Evolutionary conservation across 352 stramenopile species (phyloP).

Genomic region (Pythium scleroteichum): DNA sequence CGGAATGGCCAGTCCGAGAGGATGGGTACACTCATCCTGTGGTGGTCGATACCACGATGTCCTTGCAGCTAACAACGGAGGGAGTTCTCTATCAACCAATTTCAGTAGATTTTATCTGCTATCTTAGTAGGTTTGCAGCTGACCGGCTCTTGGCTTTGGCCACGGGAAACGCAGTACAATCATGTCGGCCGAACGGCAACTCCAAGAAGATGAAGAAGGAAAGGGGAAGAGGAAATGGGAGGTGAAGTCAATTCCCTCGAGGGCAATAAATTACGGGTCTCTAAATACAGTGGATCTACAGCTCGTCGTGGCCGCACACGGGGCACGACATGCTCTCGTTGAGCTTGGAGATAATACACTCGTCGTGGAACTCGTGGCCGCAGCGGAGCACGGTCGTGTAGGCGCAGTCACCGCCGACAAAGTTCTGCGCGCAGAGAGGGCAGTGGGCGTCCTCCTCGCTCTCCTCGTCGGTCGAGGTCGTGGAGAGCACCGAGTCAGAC

Average conservation of each 20-base stretch:
- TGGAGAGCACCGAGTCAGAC: constrained; percentile 16
- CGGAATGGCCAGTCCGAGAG: too few relatives aligned
- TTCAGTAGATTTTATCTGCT: too few relatives aligned
- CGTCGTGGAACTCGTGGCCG: constrained; percentile 60
- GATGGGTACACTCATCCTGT: too few relatives aligned
- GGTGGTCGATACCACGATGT: too few relatives aligned
- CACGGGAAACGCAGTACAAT: neutral
- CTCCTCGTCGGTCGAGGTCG: constrained; percentile 20
- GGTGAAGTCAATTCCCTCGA: too few relatives aligned
- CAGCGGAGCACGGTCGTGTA: constrained; percentile 50
- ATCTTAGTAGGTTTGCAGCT: too few relatives aligned
- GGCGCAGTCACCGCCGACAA: constrained; percentile 18
- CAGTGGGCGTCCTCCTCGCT: constrained; percentile 19
- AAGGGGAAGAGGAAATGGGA: neutral
- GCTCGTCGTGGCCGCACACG: constrained; percentile 35
- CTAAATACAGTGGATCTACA: constrained; percentile 5
- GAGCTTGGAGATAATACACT: constrained; percentile 55
- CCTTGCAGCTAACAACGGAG: too few relatives aligned
- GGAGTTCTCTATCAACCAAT: too few relatives aligned
- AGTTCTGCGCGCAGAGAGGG: constrained; percentile 9
- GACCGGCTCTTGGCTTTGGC: too few relatives aligned
- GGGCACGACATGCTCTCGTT: constrained; percentile 51
- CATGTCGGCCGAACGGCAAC: neutral
- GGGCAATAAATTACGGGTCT: too few relatives aligned
- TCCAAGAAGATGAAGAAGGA: constrained; percentile 1